Evolutionary conservation across 306 rosid genomes (phyloP).

Genomic region (Alnus rubra): DNA sequence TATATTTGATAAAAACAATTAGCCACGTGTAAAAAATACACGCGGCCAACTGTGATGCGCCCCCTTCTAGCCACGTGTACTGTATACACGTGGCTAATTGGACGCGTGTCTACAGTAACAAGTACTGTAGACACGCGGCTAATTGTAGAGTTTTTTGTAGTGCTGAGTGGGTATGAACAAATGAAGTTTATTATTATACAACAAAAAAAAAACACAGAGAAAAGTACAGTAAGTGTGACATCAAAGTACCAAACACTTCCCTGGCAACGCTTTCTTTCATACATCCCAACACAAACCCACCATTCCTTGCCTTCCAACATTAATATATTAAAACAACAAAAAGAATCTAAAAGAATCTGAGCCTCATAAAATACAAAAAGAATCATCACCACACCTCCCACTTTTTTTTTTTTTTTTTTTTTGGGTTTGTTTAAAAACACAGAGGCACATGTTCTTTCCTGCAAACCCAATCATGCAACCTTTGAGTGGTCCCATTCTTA

Average conservation of each 20-base stretch:
- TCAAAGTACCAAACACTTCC: conserved; percentile 30
- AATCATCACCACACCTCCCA: conserved; percentile 37
- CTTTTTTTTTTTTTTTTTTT: not conserved
- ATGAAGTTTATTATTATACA: conserved; percentile 34
- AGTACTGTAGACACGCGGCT: too few relatives aligned
- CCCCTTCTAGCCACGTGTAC: too few relatives aligned
- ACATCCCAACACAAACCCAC: conserved; percentile 62
- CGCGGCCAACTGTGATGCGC: too few relatives aligned
- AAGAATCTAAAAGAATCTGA: conserved; percentile 26
- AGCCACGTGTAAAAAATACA: too few relatives aligned
- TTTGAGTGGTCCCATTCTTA: conserved; percentile 68
- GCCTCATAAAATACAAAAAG: conserved; percentile 23
- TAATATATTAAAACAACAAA: conserved; percentile 29
- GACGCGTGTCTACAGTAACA: too few relatives aligned
- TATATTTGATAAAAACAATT: too few relatives aligned
- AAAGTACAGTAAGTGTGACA: conserved; percentile 43
- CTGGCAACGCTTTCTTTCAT: conserved; percentile 25
- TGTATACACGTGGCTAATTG: too few relatives aligned
- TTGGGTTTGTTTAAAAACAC: conserved; percentile 36
- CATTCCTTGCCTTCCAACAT: conserved; percentile 24
- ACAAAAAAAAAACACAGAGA: conserved; percentile 33
- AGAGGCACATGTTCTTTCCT: conserved; percentile 67
- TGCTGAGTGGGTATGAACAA: conserved; percentile 31
- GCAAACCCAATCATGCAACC: conserved; percentile 64
- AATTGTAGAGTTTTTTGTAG: too few relatives aligned